Evolutionary conservation across 805 yeast species (phyloP), one percentile per base, ranked within the genome.

Genomic region (Cyberlindnera mycetangii): DNA sequence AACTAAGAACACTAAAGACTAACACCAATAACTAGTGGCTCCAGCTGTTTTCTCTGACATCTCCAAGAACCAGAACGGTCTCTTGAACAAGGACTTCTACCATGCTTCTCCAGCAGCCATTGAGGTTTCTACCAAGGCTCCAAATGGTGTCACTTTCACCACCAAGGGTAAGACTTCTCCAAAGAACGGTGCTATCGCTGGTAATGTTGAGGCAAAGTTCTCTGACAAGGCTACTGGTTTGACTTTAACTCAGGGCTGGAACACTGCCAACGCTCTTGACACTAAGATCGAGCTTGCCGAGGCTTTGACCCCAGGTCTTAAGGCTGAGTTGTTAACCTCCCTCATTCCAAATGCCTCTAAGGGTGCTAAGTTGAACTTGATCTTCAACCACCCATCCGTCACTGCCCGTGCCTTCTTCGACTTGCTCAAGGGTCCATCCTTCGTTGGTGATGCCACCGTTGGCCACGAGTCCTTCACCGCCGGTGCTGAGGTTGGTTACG

Each of bases 401-500:
- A 85, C 87, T 66, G 95, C 96, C 61, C 83, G 96, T 74, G 95
- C 90, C 60, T 88, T 88, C 74, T 89, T 93, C 60, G 97, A 93
- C 72, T 76, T 92, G 66, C 78, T 90, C 68, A 90, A 92, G 79
- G 96, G 96, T 59, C 97, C 98, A 59, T 76, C 85, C 58, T 93
- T 95, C 70, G 82, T 88, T 58, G 97, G 97, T 72, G 97, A 93
- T 72, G 78, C 89, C 66, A 83, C 96, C 54, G 80, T 90, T 62
- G 95, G 96, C 64, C 95, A 88, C 74, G 96, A 89, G 61, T 97
- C 97, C 61, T 84, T 89, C 79, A 82, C 95, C 58, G 92, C 92
- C 60, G 99, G 99, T 74, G 95, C 90, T 58, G 96, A 93, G 75
- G 81, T 92, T 66, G 93, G 96, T 61, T 93, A 93, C 78, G 98